Conservation (phyloP, 2,329 filamentous ascomycete species). For the Diaporthe longicolla region DNA sequence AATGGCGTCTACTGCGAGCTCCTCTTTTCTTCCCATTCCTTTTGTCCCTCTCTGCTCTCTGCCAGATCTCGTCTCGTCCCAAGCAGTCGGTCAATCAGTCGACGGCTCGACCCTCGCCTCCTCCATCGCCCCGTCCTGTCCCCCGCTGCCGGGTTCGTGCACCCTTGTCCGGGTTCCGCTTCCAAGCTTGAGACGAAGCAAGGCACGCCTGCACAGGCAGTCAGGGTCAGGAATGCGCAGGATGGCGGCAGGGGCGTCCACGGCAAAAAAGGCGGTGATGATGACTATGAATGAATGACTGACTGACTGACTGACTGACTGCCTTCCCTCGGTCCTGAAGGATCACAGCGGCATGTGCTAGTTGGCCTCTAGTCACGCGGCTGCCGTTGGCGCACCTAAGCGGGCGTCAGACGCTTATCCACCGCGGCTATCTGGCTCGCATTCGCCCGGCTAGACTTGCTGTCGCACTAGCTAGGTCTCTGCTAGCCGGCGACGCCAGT, state of each 20-base stretch:
- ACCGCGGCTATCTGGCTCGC: conserved; percentile 24
- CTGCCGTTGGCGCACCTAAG: conserved; percentile 32
- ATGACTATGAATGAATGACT: background rate
- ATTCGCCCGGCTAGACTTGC: background rate
- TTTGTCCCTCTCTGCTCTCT: background rate
- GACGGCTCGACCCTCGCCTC: conserved; percentile 9
- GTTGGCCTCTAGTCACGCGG: background rate
- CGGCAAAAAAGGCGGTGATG: conserved; percentile 35
- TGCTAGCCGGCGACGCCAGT: background rate
- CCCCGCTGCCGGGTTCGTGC: background rate
- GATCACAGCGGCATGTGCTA: conserved; percentile 1
- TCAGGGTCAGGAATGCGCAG: background rate
- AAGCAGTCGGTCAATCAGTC: conserved; percentile 9
- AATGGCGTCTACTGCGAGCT: conserved; percentile 36
- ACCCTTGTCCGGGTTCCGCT: conserved; percentile 1
- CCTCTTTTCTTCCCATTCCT: background rate
- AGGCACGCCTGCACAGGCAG: background rate
- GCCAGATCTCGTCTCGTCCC: conserved; percentile 1
- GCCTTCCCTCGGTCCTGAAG: conserved; percentile 1
- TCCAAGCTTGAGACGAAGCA: conserved; percentile 7
- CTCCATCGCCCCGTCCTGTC: background rate
- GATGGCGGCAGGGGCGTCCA: background rate
- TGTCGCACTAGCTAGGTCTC: background rate
- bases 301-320: too few relatives aligned
- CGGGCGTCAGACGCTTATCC: conserved; percentile 42